A percentile compares a stretch with the other conserved stretches of the same genome.
phyloP scores from a whole-genome alignment of 2,329 filamentous ascomycete genomes.

The Sporothrix sp. region DNA sequence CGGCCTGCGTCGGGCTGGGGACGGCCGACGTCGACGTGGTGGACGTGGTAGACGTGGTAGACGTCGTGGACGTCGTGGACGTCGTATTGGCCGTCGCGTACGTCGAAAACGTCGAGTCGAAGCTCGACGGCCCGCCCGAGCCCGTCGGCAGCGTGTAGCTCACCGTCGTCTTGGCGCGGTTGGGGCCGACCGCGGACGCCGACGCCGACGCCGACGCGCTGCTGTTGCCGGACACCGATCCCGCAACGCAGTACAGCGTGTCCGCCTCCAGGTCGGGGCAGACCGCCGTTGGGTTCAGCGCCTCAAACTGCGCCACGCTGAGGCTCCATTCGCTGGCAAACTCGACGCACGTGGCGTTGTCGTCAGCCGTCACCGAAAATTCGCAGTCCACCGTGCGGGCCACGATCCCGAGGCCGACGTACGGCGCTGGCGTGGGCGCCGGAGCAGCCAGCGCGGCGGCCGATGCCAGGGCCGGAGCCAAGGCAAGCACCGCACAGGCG shows the following conservation, averaged over 20 bases:
- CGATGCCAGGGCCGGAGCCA: neutral
- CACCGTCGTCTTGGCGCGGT: neutral
- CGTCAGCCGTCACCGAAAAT: slow-evolving; percentile 3
- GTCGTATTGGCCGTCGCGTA: slow-evolving; percentile 5
- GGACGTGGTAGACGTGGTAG: neutral
- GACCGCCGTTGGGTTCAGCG: slow-evolving; percentile 15
- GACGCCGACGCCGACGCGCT: neutral
- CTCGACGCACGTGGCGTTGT: slow-evolving; percentile 12
- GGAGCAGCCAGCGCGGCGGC: neutral
- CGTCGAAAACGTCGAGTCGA: neutral
- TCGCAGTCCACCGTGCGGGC: slow-evolving; percentile 9
- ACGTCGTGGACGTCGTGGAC: slow-evolving; percentile 11
- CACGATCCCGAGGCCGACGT: neutral
- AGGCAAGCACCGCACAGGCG: neutral
- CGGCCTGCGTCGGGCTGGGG: neutral
- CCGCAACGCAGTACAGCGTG: slow-evolving; percentile 15
- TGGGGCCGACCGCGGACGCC: neutral
- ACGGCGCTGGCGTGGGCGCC: neutral
- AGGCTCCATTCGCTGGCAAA: slow-evolving; percentile 15
- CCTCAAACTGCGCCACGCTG: slow-evolving; percentile 9
- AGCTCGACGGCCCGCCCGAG: neutral
- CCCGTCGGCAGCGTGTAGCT: slow-evolving; percentile 1
- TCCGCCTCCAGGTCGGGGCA: slow-evolving; percentile 11
- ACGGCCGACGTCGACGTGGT: neutral
- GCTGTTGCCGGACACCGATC: slow-evolving; percentile 3